These are phyloP conservation scores for Typha latifolia DNA, from an alignment of 176 grass and related monocot species.

Conservation along the genomic window DNA sequence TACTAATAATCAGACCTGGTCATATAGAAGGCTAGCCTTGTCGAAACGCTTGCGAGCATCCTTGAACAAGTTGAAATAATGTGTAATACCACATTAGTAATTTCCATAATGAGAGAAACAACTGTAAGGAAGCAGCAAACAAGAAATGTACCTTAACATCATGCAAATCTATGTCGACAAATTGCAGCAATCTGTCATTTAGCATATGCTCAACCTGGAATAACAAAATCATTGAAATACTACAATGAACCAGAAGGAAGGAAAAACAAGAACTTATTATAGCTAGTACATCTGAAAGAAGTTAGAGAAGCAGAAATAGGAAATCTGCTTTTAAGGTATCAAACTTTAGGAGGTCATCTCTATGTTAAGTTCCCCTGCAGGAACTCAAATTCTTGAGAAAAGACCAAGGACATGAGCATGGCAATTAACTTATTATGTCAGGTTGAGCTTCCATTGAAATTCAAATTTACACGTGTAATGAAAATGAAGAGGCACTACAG, in stretches of 20 bases:
- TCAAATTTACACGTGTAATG: too few relatives aligned
- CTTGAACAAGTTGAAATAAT: slow-evolving; percentile 29
- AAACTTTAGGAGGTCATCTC: too few relatives aligned
- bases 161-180: slow-evolving; percentile 91
- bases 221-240: too few relatives aligned
- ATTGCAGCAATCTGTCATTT: slow-evolving; percentile 93
- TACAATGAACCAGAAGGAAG: slow-evolving; percentile 3
- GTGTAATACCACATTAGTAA: slow-evolving; percentile 19
- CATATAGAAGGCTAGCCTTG: slow-evolving; percentile 92
- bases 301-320: not conserved
- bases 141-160: slow-evolving; percentile 67
- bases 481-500: too few relatives aligned
- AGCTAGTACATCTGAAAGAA: not conserved
- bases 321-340: not conserved
- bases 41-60: slow-evolving; percentile 92
- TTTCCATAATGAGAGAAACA: slow-evolving; percentile 17
- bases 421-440: too few relatives aligned
- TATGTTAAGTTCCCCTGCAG: too few relatives aligned
- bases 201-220: slow-evolving; percentile 88
- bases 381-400: too few relatives aligned
- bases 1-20: slow-evolving; percentile 52
- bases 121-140: slow-evolving; percentile 4
- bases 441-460: too few relatives aligned
- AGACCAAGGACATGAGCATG: too few relatives aligned
- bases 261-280: slow-evolving; percentile 1